Conservation (phyloP, 2,329 filamentous ascomycete species). For the Aspergillus sclerotialis region DNA sequence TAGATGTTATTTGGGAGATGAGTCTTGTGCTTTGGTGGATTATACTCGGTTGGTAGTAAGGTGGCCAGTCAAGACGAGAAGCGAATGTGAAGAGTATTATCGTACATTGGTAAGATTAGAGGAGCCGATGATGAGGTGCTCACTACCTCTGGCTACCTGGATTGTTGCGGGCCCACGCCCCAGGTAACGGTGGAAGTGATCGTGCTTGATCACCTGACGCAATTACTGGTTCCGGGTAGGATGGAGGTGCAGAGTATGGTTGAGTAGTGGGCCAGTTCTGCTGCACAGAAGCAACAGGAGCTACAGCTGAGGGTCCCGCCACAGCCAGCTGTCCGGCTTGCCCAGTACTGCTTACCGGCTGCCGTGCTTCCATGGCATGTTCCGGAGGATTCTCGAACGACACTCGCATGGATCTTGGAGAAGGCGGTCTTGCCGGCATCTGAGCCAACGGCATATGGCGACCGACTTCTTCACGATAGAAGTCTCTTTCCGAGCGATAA, state of each 20-base stretch:
- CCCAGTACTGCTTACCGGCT: no score
- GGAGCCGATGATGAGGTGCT: background rate
- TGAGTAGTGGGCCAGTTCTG: constrained; percentile 8
- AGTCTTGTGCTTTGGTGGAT: no score
- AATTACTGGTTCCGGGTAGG: constrained; percentile 6
- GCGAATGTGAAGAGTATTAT: no score
- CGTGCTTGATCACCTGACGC: constrained; percentile 11
- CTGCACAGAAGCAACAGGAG: no score
- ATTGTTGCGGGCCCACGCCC: constrained; percentile 11
- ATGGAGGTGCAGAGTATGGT: background rate
- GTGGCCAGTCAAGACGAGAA: no score
- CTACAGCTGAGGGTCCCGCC: no score
- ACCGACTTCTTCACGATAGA: constrained; percentile 28
- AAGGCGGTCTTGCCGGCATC: constrained; percentile 23
- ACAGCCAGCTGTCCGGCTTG: no score
- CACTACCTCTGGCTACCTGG: background rate
- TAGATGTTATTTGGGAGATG: no score
- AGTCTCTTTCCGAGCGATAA: constrained; percentile 35
- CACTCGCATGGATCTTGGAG: no score
- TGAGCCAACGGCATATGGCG: constrained; percentile 19
- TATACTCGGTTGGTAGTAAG: no score
- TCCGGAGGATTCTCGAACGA: constrained; percentile 1
- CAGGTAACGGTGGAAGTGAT: constrained; percentile 9
- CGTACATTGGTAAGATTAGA: no score
- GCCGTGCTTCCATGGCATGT: background rate